Evolutionary conservation across 2,329 filamentous ascomycete species (phyloP).

Genomic region (Neonectria faginata): DNA sequence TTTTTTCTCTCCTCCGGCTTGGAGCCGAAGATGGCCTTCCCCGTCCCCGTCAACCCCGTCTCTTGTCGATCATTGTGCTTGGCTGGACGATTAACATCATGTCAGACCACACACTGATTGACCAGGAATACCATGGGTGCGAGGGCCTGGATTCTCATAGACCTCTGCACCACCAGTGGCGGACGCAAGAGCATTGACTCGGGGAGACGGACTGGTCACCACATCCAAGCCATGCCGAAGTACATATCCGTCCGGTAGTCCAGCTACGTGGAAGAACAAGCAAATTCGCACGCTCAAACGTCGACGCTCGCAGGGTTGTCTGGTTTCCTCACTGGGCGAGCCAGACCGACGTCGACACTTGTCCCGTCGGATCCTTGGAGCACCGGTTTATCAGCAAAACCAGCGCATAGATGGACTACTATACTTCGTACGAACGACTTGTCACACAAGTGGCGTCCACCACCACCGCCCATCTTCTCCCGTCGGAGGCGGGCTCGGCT

Average conservation of each 20-base stretch:
- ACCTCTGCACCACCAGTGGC: constrained; percentile 24
- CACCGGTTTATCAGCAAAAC: not conserved
- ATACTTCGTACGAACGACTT: not conserved
- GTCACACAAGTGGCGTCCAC: constrained; percentile 22
- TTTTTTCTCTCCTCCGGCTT: constrained; percentile 12
- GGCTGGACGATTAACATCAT: constrained; percentile 10
- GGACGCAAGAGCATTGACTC: constrained; percentile 15
- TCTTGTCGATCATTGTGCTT: constrained; percentile 27
- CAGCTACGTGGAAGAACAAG: not conserved
- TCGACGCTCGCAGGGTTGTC: not conserved
- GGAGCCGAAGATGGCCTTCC: not conserved
- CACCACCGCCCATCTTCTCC: constrained; percentile 1
- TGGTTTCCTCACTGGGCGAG: not conserved
- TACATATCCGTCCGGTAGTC: not conserved
- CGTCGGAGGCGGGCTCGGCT: not conserved
- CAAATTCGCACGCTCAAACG: not conserved
- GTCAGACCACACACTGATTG: constrained; percentile 18
- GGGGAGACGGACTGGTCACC: constrained; percentile 3
- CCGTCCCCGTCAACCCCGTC: constrained; percentile 1
- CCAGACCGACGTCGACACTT: not conserved
- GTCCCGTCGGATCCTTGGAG: not conserved
- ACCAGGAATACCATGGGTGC: constrained; percentile 12
- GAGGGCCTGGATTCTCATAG: constrained; percentile 26
- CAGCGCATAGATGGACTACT: not conserved
- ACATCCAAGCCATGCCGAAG: constrained; percentile 9